Evolutionary conservation across 306 rosid species (phyloP), one percentile per base, ranked within the genome.

Genomic region (Mimosa bimucronata): DNA sequence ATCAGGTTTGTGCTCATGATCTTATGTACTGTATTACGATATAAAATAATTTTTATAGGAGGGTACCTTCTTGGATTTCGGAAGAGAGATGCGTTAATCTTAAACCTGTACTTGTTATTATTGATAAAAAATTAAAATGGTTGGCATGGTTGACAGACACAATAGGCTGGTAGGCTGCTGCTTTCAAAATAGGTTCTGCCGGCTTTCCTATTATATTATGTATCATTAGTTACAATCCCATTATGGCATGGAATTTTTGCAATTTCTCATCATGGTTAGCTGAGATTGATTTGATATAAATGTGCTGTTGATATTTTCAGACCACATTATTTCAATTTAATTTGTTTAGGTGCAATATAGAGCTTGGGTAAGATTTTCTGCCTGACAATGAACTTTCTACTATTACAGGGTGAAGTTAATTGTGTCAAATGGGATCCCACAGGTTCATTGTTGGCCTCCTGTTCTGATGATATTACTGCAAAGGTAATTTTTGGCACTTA

Each of bases 401-500:
- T 48, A 66, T 77, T 82, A 76, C 81, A 91, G 95, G 92, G 88
- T 50, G 92, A 89, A 85, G 93, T 86, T 52, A 95, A 95, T 83
- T 95, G 97, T 86, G 98, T 95, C 76, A 95, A 95, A 87, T 92
- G 98, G 98, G 98, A 95, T 84, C 98, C 98, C 81, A 86, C 94
- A 6, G 98, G 98, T 73, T 71, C 92, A 62, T 81, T 92, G 82
- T 82, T 95, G 85, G 98, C 98, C 62, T 95, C 98, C 0, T 95
- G 98, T 84, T 92, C 98, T 11, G 98, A 95, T 42, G 98, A 95
- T 89, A 86, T 86, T 78, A 92, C 92, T 26, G 98, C 96, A 74
- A 95, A 95, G 98, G 98, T 91, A 82, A 50, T 41, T 68, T 67
- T 40, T 41, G 38, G 73, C 73, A 4, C 34, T 41, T 41, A 2